phyloP scores from a whole-genome alignment of 495 filamentous ascomycete genomes.

The Hapsidospora chrysogenum region DNA sequence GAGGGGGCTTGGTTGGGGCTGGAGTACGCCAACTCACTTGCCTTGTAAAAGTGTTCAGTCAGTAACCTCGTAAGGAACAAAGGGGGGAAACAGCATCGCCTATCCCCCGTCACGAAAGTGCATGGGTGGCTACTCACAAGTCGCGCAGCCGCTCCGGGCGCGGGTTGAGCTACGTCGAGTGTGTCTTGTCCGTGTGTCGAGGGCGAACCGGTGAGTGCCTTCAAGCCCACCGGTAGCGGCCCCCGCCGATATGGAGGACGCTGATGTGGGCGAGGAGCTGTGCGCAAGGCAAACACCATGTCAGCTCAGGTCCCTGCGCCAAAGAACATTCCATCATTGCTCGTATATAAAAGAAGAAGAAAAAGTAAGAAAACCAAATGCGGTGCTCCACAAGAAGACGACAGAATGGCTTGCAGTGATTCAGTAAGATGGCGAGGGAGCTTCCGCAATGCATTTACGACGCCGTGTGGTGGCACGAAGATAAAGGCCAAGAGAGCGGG shows the following conservation, averaged over 20 bases:
- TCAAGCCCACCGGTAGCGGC: too few relatives aligned
- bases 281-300: not conserved
- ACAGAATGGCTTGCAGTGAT: too few relatives aligned
- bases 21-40: not conserved
- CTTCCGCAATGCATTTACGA: too few relatives aligned
- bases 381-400: not conserved
- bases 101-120: not conserved
- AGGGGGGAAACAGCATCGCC: not conserved
- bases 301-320: too few relatives aligned
- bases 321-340: too few relatives aligned
- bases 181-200: conserved; percentile 1
- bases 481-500: too few relatives aligned
- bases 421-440: too few relatives aligned
- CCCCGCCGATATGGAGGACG: too few relatives aligned
- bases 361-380: not conserved
- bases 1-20: too few relatives aligned
- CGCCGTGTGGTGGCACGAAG: too few relatives aligned
- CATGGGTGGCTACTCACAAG: not conserved
- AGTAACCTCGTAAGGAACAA: not conserved
- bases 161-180: conserved; percentile 3
- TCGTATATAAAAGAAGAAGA: too few relatives aligned
- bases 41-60: not conserved
- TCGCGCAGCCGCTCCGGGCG: conserved; percentile 1
- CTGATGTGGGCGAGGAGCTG: not conserved
- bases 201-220: conserved; percentile 1